These are phyloP conservation scores for Penicillium paradoxum DNA, from an alignment of 495 filamentous ascomycete genomes.

Conservation along the genomic window DNA sequence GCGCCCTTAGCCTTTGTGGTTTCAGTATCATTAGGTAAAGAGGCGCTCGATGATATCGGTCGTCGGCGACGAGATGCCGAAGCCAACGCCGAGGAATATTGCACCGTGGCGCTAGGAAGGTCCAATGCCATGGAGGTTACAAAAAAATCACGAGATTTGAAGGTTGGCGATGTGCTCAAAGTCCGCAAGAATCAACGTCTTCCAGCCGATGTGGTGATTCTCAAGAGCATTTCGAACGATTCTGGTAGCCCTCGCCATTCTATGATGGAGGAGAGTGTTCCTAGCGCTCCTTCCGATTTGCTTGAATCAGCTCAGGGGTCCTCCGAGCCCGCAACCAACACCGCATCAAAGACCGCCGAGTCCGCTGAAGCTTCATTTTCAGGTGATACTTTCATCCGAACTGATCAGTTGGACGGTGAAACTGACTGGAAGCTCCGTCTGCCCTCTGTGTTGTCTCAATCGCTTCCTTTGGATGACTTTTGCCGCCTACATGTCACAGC, in stretches of 20 bases:
- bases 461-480: constrained; percentile 61
- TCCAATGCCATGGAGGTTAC: constrained; percentile 49
- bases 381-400: constrained; percentile 94
- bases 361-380: constrained; percentile 28
- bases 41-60: constrained; percentile 90
- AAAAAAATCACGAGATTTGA: constrained; percentile 83
- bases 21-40: constrained; percentile 86
- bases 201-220: constrained; percentile 88
- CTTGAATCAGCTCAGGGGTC: constrained; percentile 21
- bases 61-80: constrained; percentile 82
- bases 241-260: constrained; percentile 20
- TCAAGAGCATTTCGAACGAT: constrained; percentile 77
- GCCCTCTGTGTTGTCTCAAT: constrained; percentile 78
- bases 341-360: constrained; percentile 5
- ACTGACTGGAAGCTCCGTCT: constrained; percentile 98
- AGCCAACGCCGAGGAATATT: constrained; percentile 89
- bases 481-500: constrained; percentile 71
- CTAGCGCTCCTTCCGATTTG: constrained; percentile 16
- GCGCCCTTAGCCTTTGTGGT: constrained; percentile 91
- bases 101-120: constrained; percentile 62
- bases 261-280: constrained; percentile 10
- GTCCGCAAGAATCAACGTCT: constrained; percentile 86
- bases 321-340: constrained; percentile 10
- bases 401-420: constrained; percentile 96
- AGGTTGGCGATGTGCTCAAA: constrained; percentile 91